A percentile compares a stretch with the other conserved stretches of the same genome.
phyloP scores from a whole-genome alignment of 2,329 filamentous ascomycete species.

The Aphanocladium album region DNA sequence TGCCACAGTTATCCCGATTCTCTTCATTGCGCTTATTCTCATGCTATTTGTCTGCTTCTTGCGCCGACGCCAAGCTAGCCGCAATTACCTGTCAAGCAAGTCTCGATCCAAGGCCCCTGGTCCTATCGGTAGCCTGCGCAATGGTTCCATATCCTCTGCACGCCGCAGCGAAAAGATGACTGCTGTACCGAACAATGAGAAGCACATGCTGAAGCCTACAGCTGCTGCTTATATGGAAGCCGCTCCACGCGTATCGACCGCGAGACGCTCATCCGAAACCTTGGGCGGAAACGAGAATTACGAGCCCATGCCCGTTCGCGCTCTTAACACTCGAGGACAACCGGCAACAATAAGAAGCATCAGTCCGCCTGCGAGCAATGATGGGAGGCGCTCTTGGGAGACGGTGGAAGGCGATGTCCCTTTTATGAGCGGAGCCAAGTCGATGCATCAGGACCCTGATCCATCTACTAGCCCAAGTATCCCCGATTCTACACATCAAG shows the following conservation, averaged over 20 bases:
- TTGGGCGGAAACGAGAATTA: constrained; percentile 18
- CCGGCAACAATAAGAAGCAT: background rate
- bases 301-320: constrained; percentile 8
- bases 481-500: constrained; percentile 26
- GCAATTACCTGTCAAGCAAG: constrained; percentile 25
- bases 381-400: constrained; percentile 12
- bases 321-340: background rate
- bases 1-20: constrained; percentile 40
- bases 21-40: constrained; percentile 29
- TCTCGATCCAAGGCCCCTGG: constrained; percentile 29
- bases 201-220: constrained; percentile 16
- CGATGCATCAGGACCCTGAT: constrained; percentile 18
- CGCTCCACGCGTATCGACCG: constrained; percentile 20
- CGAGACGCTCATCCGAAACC: constrained; percentile 24
- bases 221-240: constrained; percentile 22
- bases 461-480: constrained; percentile 23
- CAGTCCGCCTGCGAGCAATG: constrained; percentile 2
- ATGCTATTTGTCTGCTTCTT: constrained; percentile 30
- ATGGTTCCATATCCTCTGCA: constrained; percentile 22
- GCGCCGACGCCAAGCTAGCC: constrained; percentile 25
- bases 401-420: constrained; percentile 16
- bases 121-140: constrained; percentile 26
- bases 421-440: constrained; percentile 22
- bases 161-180: constrained; percentile 19
- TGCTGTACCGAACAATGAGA: constrained; percentile 13